Evolutionary conservation across 306 rosid genomes (phyloP).

Genomic region (Pterocarpus santalinus): DNA sequence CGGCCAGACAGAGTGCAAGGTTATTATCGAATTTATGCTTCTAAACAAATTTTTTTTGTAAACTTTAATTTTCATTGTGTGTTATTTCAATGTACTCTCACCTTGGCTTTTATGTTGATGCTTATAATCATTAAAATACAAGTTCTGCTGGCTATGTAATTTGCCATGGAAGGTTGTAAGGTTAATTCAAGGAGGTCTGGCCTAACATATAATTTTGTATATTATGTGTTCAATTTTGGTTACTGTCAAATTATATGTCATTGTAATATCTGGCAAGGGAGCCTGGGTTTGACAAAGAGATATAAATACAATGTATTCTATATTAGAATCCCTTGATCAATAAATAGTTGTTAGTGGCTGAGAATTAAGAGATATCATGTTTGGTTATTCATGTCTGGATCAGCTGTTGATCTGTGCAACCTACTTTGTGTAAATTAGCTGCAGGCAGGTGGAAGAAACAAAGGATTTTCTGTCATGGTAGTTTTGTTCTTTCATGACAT

Average conservation of each 20-base stretch:
- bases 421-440: slow-evolving; percentile 10
- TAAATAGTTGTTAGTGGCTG: background rate
- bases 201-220: slow-evolving; percentile 25
- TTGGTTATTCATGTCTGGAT: slow-evolving; percentile 23
- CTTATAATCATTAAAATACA: slow-evolving; percentile 10
- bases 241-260: slow-evolving; percentile 20
- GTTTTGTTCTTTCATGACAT: slow-evolving; percentile 26
- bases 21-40: slow-evolving; percentile 49
- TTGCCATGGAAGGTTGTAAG: slow-evolving; percentile 37
- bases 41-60: slow-evolving; percentile 21
- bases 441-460: background rate
- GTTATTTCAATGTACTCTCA: slow-evolving; percentile 6
- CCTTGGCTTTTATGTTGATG: slow-evolving; percentile 29
- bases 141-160: slow-evolving; percentile 20
- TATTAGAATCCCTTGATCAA: slow-evolving; percentile 19
- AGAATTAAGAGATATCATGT: slow-evolving; percentile 11
- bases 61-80: slow-evolving; percentile 15
- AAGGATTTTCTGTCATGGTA: background rate
- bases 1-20: slow-evolving; percentile 91
- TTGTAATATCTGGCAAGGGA: slow-evolving; percentile 11
- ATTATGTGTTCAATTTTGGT: slow-evolving; percentile 38
- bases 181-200: slow-evolving; percentile 11
- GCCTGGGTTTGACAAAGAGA: slow-evolving; percentile 17
- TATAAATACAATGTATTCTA: background rate
- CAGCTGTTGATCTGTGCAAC: slow-evolving; percentile 20